Evolutionary conservation across 345 rosid species (phyloP).

Genomic region (Eucalyptus pauciflora): DNA sequence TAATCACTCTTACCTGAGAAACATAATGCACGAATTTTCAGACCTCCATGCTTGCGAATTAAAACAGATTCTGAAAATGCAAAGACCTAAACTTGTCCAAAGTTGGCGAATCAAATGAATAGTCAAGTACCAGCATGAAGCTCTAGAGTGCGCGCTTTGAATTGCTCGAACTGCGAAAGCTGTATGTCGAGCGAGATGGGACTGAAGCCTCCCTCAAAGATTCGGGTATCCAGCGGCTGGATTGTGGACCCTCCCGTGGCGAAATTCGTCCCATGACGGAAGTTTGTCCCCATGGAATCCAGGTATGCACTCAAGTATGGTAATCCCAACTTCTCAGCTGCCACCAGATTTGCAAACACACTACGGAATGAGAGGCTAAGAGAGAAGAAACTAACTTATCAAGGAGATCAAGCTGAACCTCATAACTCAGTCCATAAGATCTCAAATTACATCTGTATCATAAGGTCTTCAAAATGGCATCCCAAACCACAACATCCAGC

Average conservation of each 20-base stretch:
- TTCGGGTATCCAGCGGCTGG: constrained; percentile 64
- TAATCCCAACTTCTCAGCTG: constrained; percentile 65
- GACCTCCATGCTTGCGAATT: background rate
- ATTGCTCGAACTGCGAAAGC: constrained; percentile 64
- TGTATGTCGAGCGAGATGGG: constrained; percentile 85
- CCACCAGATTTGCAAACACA: background rate
- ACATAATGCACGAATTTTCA: background rate
- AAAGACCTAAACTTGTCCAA: constrained; percentile 27
- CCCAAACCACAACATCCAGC: background rate
- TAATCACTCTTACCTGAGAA: constrained; percentile 28
- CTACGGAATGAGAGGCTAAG: background rate
- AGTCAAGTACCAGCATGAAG: background rate
- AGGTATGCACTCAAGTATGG: constrained; percentile 84
- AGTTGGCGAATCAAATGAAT: background rate
- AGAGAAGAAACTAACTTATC: background rate
- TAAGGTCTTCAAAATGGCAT: background rate
- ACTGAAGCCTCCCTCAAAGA: constrained; percentile 69
- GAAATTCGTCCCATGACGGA: constrained; percentile 79
- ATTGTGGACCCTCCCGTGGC: constrained; percentile 96
- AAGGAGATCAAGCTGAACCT: background rate
- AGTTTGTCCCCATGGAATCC: constrained; percentile 71
- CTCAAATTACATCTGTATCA: background rate
- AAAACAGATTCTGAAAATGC: background rate
- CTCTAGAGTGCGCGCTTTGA: constrained; percentile 48
- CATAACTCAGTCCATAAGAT: background rate